Evolutionary conservation across 257 asterid genomes (phyloP), one percentile per base, ranked within the genome.

Genomic region (Solanum pimpinellifolium): DNA sequence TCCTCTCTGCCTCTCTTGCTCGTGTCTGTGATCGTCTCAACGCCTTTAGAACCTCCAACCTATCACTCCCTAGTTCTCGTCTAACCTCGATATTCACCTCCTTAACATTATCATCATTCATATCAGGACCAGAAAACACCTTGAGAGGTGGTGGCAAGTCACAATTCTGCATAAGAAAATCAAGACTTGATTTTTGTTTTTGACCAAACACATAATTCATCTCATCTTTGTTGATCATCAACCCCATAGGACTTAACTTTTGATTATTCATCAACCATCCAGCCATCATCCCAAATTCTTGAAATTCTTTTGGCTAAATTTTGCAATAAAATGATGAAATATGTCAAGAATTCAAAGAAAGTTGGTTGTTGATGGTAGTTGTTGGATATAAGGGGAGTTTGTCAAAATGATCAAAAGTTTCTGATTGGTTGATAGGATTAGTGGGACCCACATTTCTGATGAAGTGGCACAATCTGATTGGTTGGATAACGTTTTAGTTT

Each of bases 1-100:
- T 92, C 92, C 92, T 93, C 92, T 94, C 95, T 9, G 98, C 96
- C 70, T 93, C 95, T 85, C 94, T 90, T 27, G 95, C 98, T 49
- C 95, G 90, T 39, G 93, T 93, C 33, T 94, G 95, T 47, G 98
- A 94, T 31, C 91, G 80, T 74, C 91, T 91, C 89, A 93, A 52
- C 1, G 96, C 95, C 89, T 88, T 93, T 25, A 91, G 85, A 86
- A 93, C 90, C 90, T 93, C 94, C 88, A 92, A 37, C 87, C 88
- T 91, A 41, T 88, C 95, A 16, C 66, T 29, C 69, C 77, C 92
- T 9, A 60, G 86, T 20, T 73, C 41, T 56, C 46, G 74, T 47
- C 29, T 49, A 12, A 78, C 4, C 84, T 41, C 18, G 23, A 62
- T 15, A 60, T 41, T 11, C 11, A 73, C 69, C 21, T 86, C 86